Base-by-base conservation (phyloP, 441 rosid species). In the Metrosideros polymorpha region DNA sequence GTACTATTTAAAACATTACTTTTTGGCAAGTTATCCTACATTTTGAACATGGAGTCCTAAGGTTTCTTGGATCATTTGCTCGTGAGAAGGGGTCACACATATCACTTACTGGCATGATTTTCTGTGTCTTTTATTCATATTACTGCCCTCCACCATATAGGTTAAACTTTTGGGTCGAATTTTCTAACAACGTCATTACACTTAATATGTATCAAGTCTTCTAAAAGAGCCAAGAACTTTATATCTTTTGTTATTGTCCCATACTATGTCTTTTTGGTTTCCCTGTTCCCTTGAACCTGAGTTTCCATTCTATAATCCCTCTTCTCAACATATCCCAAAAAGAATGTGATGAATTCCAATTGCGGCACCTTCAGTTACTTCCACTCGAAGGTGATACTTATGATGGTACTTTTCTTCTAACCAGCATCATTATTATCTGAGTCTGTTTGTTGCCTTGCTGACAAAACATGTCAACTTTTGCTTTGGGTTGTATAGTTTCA, bases 321-420 rank as follows among this genome's bases (percentile, higher is more conserved):
- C 79, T 66, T 32, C 79, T 25, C 47, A 22, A 39, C 39, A 47
- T 47, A 71, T 39, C n/a, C n/a, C 79, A 71, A 71, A 71, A 71
- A 71, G n/a, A 39, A 71, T 22, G 47, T 3, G 17, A 71, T 71
- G n/a, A 42, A 47, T 39, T 22, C 9, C 15, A 13, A 22, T 71
- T 39, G 79, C 22, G 47, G n/a, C 1, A 13, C 49, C 79, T 71
- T 71, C 79, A 39, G 47, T 24, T 71, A 71, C 47, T 71, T 71
- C 17, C 47, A 71, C 79, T 39, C 22, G 79, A 71, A 22, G n/a
- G 47, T 10, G 79, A 71, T 47, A 71, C 19, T 77, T 84, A 76
- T 14, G 8, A 83, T 82, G 66, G 39, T 87, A 42, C 63, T 75
- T 86, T 25, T 88, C 77, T 86, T 84, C 57, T 87, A 88, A 84